Percentiles rank a stretch among this genome's conserved stretches.
Evolutionary conservation across 139 green algal genomes (phyloP).

Genomic region (Chlamydomonas urium): DNA sequence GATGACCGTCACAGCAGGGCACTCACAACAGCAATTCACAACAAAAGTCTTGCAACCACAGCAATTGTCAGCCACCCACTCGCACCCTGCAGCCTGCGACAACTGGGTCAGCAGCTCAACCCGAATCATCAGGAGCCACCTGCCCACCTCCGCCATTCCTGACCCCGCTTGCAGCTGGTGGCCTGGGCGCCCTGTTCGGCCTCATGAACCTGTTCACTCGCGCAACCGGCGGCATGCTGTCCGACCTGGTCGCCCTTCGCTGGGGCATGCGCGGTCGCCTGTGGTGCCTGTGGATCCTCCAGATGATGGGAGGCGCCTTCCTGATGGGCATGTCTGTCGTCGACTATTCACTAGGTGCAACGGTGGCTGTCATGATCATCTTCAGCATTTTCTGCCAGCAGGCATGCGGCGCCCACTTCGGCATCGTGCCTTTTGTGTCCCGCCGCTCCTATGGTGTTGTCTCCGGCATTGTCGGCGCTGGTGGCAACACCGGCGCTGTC

Average conservation of each 20-base stretch:
- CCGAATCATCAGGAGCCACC: too few relatives aligned
- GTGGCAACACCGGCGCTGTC: slow-evolving; percentile 81
- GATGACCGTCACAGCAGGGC: too few relatives aligned
- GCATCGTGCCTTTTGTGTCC: slow-evolving; percentile 85
- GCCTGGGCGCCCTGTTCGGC: slow-evolving; percentile 60
- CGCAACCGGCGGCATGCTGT: slow-evolving; percentile 66
- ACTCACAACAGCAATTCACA: too few relatives aligned
- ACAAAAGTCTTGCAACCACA: too few relatives aligned
- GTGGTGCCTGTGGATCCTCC: slow-evolving; percentile 60
- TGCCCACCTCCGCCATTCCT: neutral
- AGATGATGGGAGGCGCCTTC: slow-evolving; percentile 72
- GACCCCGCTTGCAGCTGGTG: neutral
- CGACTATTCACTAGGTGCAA: slow-evolving; percentile 54
- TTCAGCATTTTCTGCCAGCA: slow-evolving; percentile 82
- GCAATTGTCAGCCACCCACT: too few relatives aligned
- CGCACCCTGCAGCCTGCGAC: too few relatives aligned
- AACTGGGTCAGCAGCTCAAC: too few relatives aligned
- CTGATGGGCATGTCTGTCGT: slow-evolving; percentile 73
- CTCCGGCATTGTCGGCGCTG: slow-evolving; percentile 85
- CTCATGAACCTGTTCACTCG: slow-evolving; percentile 91
- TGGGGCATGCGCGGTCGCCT: slow-evolving; percentile 81
- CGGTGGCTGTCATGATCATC: slow-evolving; percentile 76
- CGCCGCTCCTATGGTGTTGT: slow-evolving; percentile 76
- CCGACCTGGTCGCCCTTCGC: slow-evolving; percentile 44
- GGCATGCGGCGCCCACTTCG: slow-evolving; percentile 63